A percentile compares a stretch with the other conserved stretches of the same genome.
Conservation (phyloP, 192 early-diverging fungal species). For the Mortierella claussenii region DNA sequence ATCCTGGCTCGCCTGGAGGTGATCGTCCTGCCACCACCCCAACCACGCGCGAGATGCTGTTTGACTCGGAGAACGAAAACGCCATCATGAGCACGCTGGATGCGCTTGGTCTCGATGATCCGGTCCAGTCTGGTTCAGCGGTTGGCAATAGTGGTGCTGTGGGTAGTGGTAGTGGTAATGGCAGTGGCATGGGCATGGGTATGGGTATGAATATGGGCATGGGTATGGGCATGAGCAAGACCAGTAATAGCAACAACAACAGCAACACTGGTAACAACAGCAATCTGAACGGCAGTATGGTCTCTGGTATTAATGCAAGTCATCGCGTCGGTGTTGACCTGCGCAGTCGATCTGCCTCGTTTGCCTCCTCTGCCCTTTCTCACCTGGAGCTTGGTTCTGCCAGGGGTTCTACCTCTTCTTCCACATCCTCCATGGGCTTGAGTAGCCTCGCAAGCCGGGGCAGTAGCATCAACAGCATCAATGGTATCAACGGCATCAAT, state of each 20-base stretch:
- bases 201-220: conserved; percentile 5
- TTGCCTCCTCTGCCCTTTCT: conserved; percentile 44
- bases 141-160: conserved; percentile 16
- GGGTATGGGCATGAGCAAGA: conserved; percentile 1
- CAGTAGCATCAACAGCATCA: conserved; percentile 31
- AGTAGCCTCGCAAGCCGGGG: conserved; percentile 30
- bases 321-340: conserved; percentile 44
- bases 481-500: conserved; percentile 8
- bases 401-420: conserved; percentile 10
- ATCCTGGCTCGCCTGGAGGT: conserved; percentile 56
- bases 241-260: conserved; percentile 2
- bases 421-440: conserved; percentile 13
- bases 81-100: conserved; percentile 73
- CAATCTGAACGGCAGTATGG: conserved; percentile 8
- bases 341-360: conserved; percentile 50
- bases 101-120: conserved; percentile 77
- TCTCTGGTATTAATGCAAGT: conserved; percentile 23
- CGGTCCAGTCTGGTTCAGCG: conserved; percentile 52
- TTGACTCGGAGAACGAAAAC: conserved; percentile 65
- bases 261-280: conserved; percentile 13
- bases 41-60: conserved; percentile 59
- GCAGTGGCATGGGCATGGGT: neutral
- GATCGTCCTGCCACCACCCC: conserved; percentile 55
- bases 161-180: neutral
- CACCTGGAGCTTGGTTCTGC: conserved; percentile 27